Percentiles rank a stretch among this genome's conserved stretches.
Conservation (phyloP, 768 basidiomycete species). For the Tulasnella sp. region DNA sequence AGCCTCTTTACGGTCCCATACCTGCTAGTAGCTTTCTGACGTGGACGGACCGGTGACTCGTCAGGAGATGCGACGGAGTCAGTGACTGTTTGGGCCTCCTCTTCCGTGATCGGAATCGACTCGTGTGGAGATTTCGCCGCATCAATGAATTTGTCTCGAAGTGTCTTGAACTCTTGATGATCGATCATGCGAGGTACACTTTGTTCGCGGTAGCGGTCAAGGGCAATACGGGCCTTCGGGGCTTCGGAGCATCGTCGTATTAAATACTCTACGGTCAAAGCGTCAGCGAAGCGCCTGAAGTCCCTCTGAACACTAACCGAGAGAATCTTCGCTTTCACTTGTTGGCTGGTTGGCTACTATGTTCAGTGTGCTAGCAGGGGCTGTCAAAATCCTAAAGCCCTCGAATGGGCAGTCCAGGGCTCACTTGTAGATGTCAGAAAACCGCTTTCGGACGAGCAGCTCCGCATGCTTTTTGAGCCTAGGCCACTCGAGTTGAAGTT, state of each 20-base stretch:
- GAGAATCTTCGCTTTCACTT: not conserved
- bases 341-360: rapidly evolving
- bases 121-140: not conserved
- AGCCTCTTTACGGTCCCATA: too few species aligned
- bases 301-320: not conserved
- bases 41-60: too few species aligned
- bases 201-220: too few species aligned
- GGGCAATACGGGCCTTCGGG: not conserved
- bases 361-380: not conserved
- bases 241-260: not conserved
- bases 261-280: not conserved
- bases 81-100: not conserved
- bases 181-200: not conserved
- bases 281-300: not conserved
- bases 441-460: not conserved
- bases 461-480: not conserved
- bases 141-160: not conserved
- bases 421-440: not conserved
- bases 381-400: not conserved
- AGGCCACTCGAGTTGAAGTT: not conserved
- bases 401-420: not conserved
- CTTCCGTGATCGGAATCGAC: not conserved
- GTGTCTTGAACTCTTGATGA: not conserved
- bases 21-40: too few species aligned
- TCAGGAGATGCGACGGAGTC: not conserved